Conservation (phyloP, 805 yeast species). For the Candida hungchunana region DNA sequence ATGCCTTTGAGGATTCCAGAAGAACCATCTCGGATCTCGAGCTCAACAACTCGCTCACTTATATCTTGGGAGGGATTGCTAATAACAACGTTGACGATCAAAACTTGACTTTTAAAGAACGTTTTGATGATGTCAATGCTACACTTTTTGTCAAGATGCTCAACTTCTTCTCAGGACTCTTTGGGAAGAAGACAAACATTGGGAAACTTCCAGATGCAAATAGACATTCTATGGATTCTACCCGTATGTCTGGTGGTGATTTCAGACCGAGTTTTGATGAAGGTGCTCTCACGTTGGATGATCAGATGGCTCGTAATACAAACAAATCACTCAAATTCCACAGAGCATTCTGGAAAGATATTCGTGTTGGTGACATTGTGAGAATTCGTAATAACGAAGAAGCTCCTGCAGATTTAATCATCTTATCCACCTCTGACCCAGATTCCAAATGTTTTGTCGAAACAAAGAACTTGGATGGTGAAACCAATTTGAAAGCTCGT, state of each 20-base stretch:
- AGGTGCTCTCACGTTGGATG: slow-evolving; percentile 6
- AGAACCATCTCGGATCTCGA: slow-evolving; percentile 69
- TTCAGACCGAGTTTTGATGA: slow-evolving; percentile 6
- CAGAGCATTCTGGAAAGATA: slow-evolving; percentile 56
- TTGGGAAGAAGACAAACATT: slow-evolving; percentile 18
- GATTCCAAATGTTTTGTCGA: slow-evolving; percentile 71
- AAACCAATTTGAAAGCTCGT: slow-evolving; percentile 69
- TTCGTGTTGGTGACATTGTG: slow-evolving; percentile 68
- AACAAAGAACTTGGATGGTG: slow-evolving; percentile 80
- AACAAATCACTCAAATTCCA: slow-evolving; percentile 25
- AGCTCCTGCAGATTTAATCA: slow-evolving; percentile 69
- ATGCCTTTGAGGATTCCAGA: slow-evolving; percentile 77
- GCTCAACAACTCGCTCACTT: slow-evolving; percentile 70
- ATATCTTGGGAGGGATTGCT: slow-evolving; percentile 48
- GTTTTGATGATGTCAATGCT: slow-evolving; percentile 51
- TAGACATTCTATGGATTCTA: slow-evolving; percentile 20
- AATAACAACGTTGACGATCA: slow-evolving; percentile 62
- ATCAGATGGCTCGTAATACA: slow-evolving; percentile 7
- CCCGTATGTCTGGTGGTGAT: slow-evolving; percentile 2
- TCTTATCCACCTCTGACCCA: slow-evolving; percentile 55
- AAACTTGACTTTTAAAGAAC: slow-evolving; percentile 40
- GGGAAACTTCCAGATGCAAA: too few relatives aligned
- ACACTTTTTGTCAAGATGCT: slow-evolving; percentile 22
- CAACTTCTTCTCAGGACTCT: slow-evolving; percentile 17
- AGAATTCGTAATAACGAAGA: slow-evolving; percentile 72